These are phyloP conservation scores for Entomophthora muscae DNA, from an alignment of 371 early-diverging fungal species.

Conservation along the genomic window DNA sequence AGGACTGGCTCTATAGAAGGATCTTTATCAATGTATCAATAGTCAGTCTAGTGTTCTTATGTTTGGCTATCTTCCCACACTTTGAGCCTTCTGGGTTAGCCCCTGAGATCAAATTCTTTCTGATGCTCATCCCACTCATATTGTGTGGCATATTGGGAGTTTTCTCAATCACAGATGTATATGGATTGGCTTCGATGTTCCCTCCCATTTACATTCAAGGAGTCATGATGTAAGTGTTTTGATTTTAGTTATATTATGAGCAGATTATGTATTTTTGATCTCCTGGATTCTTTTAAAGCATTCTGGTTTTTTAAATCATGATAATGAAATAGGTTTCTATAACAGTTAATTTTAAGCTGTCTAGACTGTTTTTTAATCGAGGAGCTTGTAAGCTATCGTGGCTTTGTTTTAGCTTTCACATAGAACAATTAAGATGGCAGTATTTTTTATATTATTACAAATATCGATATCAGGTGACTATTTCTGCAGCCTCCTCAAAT, in stretches of 20 bases:
- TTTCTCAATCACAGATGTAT: conserved; percentile 43
- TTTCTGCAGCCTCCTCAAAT: too few relatives aligned
- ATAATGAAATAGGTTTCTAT: too few relatives aligned
- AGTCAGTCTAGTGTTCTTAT: neutral
- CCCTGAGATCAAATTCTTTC: conserved; percentile 29
- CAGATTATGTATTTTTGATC: neutral
- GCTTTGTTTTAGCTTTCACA: too few relatives aligned
- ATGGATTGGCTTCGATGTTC: conserved; percentile 54
- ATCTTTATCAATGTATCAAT: neutral
- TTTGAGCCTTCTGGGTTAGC: neutral
- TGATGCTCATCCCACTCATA: conserved; percentile 31
- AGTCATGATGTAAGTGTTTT: conserved; percentile 33
- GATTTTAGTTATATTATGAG: neutral
- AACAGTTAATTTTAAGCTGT: too few relatives aligned
- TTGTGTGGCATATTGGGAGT: conserved; percentile 41
- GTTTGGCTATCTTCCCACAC: neutral
- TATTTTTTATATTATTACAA: too few relatives aligned
- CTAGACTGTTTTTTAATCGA: neutral
- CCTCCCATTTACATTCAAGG: conserved; percentile 52
- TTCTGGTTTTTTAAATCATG: too few relatives aligned
- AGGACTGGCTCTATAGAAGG: neutral
- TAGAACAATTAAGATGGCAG: too few relatives aligned
- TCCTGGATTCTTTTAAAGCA: too few relatives aligned
- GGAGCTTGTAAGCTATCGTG: conserved; percentile 3
- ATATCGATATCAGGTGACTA: too few relatives aligned